Conservation (phyloP, 495 filamentous ascomycete genomes). For the Trichodelitschia bisporula region DNA sequence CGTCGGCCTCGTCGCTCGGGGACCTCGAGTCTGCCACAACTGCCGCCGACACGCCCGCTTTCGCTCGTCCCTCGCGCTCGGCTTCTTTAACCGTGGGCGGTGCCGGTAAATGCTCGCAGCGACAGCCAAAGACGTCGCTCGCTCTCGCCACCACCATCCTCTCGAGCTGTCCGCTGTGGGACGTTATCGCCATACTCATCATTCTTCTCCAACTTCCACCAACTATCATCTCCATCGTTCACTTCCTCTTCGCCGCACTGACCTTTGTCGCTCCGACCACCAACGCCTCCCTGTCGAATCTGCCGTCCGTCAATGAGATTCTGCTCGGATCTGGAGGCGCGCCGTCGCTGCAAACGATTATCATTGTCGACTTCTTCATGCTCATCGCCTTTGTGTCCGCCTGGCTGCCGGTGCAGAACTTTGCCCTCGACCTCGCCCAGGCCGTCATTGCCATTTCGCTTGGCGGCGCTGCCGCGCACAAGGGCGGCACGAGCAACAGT, state of each 20-base stretch:
- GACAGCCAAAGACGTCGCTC: slow-evolving; percentile 34
- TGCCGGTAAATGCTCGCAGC: too few relatives aligned
- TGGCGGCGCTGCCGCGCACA: slow-evolving; percentile 59
- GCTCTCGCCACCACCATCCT: slow-evolving; percentile 66
- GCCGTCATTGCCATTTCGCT: slow-evolving; percentile 86
- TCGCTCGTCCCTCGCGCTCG: too few relatives aligned
- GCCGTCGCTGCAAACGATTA: slow-evolving; percentile 54
- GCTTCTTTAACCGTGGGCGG: too few relatives aligned
- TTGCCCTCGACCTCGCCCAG: slow-evolving; percentile 83
- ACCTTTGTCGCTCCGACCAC: slow-evolving; percentile 66
- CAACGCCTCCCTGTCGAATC: slow-evolving; percentile 21
- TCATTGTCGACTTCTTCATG: slow-evolving; percentile 60
- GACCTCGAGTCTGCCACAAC: too few relatives aligned
- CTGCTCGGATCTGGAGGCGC: slow-evolving; percentile 46
- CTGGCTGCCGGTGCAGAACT: slow-evolving; percentile 68
- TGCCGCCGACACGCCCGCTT: slow-evolving; percentile 27
- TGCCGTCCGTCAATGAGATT: slow-evolving; percentile 41
- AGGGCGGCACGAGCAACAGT: slow-evolving; percentile 33
- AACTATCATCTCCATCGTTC: slow-evolving; percentile 68
- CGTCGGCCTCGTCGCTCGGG: too few relatives aligned
- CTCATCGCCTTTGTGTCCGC: slow-evolving; percentile 57
- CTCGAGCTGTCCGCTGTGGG: slow-evolving; percentile 68
- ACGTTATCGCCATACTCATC: slow-evolving; percentile 95
- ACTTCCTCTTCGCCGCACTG: slow-evolving; percentile 77
- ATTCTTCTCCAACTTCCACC: slow-evolving; percentile 91